Evolutionary conservation across 768 basidiomycete species (phyloP), one percentile per base, ranked within the genome.

Genomic region (Royoungia palumana): DNA sequence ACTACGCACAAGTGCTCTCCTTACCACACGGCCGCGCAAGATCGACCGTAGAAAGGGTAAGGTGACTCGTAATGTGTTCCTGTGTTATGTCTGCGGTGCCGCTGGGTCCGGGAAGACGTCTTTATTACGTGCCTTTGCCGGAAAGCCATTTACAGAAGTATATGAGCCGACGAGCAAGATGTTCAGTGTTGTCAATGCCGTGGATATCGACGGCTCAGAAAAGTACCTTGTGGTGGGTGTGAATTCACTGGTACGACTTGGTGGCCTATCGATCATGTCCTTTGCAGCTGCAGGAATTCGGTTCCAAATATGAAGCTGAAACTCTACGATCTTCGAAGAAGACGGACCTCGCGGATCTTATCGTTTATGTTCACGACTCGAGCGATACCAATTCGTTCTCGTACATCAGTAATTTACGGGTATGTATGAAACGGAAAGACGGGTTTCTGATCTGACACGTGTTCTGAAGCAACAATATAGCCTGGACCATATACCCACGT

Each of bases 381-480:
- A 94, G 91, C 63, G 95, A 99, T 65, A 97, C 95, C 35, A 98
- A 99, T 70, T 96, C 93, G 10, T 99, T 99, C 67, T 94, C 92
- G 40, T 96, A 98, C 70, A 93, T 99, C 66, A 94, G 92, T 59
- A 96, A 95, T 71, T 73, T 97, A 60, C 81, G 95, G 66, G 94
- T 95, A 64, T 49, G 81, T 70, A 36, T 25, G 58, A 35, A 14
- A 47, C 13, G 36, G 42, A 17, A 11, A 43, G n/a, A 16, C 28
- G 30, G 20, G 25, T 44, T 21, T 20, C 19, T 47, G 24, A 28
- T 50, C 59, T 63, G 57, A 58, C 53, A 56, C 38, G 39, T 34
- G 30, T 62, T 47, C 38, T 45, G 30, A 69, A 96, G 93, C 94
- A 97, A 90, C 93, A 94, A 79, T 95, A 97, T 66, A 92, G 82